These are phyloP conservation scores for Allantophomopsis lycopodina DNA, from an alignment of 2,329 filamentous ascomycete species.

Conservation along the genomic window DNA sequence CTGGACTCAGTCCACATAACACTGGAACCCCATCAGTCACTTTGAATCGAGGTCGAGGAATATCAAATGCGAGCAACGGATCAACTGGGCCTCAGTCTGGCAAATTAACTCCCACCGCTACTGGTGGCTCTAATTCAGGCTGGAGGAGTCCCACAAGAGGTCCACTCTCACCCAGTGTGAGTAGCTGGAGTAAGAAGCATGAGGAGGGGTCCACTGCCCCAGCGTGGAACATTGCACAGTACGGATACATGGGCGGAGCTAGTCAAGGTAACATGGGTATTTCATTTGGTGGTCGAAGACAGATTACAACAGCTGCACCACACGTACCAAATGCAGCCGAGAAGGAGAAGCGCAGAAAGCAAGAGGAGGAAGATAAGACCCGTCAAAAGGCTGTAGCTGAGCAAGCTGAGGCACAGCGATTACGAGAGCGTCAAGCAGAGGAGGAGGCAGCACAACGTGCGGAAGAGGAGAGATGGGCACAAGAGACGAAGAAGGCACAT, in stretches of 20 bases:
- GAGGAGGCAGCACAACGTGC: slow-evolving; percentile 46
- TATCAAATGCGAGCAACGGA: slow-evolving; percentile 43
- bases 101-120: slow-evolving; percentile 18
- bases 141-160: slow-evolving; percentile 50
- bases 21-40: slow-evolving; percentile 43
- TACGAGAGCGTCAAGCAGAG: slow-evolving; percentile 36
- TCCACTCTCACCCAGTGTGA: slow-evolving; percentile 45
- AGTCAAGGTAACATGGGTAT: slow-evolving; percentile 93
- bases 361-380: slow-evolving; percentile 44
- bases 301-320: slow-evolving; percentile 78
- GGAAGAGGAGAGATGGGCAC: slow-evolving; percentile 55
- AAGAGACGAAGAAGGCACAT: slow-evolving; percentile 44
- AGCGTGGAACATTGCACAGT: slow-evolving; percentile 97
- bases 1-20: slow-evolving; percentile 50
- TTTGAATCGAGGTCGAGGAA: slow-evolving; percentile 28
- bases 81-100: slow-evolving; percentile 25
- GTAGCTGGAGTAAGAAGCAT: slow-evolving; percentile 78
- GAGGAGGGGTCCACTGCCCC: slow-evolving; percentile 73
- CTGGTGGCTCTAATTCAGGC: slow-evolving; percentile 29
- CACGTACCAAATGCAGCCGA: slow-evolving; percentile 69
- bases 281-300: slow-evolving; percentile 77
- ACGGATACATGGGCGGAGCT: slow-evolving; percentile 95
- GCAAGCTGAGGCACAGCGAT: slow-evolving; percentile 32
- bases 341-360: slow-evolving; percentile 57
- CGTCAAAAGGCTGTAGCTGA: slow-evolving; percentile 39